Base-by-base conservation (phyloP, 495 filamentous ascomycete species). In the Penicillium robsamsonii region DNA sequence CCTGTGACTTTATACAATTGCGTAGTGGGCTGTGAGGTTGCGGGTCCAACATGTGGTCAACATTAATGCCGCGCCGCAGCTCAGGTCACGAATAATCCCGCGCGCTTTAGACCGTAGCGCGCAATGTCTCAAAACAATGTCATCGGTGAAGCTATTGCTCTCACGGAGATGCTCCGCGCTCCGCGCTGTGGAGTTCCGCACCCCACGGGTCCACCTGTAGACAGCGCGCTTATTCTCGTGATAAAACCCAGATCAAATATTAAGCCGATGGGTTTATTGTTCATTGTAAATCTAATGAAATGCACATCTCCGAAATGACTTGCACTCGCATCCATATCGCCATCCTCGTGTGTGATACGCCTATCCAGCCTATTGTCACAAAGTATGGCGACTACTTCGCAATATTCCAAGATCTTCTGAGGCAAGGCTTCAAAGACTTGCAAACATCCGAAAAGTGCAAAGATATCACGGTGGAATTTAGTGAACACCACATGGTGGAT, bases 271-370 rank as follows among this genome's bases (percentile, higher is more conserved):
- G 8, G 13, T 24, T 20, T 0, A n/a, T 38, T 24, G 15, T 13
- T 37, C 6, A 49, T 4, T 24, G 3, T 25, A 8, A 9, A 37
- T 24, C 22, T 25, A 25, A n/a, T 9, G 24, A 45, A 27, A 27
- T 13, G 31, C 25, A 43, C 41, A 43, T 29, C n/a, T 11, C n/a
- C 43, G 63, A 43, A 31, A 67, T 63, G 58, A 51, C 60, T 7
- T 9, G 20, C 1, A 35, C 51, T 24, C 47, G 50, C 38, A 65
- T 91, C 59, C 87, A 87, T 57, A 82, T 95, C 50, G 89, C 90
- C 8, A 78, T 95, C 53, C 83, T 96, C 52, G 89, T 91, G 72
- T 85, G 87, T 69, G 91, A 92, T 70, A 86, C 79, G 4, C 88
- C 88, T 2, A 70, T 85, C 25, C 74, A 77, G 2, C 61, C 72